Conservation (phyloP, 352 stramenopile genomes). For the Phytophthora crassamura region DNA sequence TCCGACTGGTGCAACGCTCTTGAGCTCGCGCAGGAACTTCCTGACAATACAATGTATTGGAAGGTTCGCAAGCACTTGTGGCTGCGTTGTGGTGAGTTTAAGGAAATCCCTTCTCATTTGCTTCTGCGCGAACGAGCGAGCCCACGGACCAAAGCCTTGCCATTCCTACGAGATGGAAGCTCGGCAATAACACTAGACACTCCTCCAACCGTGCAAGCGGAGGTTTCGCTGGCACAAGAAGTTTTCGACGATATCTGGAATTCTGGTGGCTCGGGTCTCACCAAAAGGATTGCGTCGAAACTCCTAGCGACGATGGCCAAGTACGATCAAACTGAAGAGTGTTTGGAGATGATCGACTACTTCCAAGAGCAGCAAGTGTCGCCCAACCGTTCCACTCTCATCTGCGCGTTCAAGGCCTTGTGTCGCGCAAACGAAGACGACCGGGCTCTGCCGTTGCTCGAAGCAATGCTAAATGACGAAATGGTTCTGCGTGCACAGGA, state of each 20-base stretch:
- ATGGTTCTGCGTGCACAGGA: not conserved
- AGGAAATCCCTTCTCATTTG: conserved; percentile 9
- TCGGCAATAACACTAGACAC: not conserved
- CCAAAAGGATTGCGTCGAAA: conserved; percentile 12
- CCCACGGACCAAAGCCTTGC: not conserved
- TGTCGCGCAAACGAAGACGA: conserved; percentile 1
- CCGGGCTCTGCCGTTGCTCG: conserved; percentile 12
- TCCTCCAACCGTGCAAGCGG: not conserved
- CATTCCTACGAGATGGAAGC: not conserved
- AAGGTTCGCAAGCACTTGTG: conserved; percentile 76
- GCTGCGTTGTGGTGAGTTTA: conserved; percentile 27
- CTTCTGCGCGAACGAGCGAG: not conserved
- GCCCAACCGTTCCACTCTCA: conserved; percentile 9
- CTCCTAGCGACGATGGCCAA: conserved; percentile 18
- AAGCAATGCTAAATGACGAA: conserved; percentile 8
- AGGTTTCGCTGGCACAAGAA: conserved; percentile 17
- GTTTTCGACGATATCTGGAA: conserved; percentile 19
- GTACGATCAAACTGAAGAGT: conserved; percentile 16
- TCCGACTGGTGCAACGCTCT: conserved; percentile 64
- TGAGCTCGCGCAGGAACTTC: conserved; percentile 43
- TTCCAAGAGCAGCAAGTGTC: conserved; percentile 15
- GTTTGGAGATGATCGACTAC: conserved; percentile 20
- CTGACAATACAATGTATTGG: conserved; percentile 64
- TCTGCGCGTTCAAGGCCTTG: conserved; percentile 14
- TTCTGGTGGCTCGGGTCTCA: conserved; percentile 10